Evolutionary conservation across 192 early-diverging fungal species (phyloP).

Genomic region (Mortierella alpina): DNA sequence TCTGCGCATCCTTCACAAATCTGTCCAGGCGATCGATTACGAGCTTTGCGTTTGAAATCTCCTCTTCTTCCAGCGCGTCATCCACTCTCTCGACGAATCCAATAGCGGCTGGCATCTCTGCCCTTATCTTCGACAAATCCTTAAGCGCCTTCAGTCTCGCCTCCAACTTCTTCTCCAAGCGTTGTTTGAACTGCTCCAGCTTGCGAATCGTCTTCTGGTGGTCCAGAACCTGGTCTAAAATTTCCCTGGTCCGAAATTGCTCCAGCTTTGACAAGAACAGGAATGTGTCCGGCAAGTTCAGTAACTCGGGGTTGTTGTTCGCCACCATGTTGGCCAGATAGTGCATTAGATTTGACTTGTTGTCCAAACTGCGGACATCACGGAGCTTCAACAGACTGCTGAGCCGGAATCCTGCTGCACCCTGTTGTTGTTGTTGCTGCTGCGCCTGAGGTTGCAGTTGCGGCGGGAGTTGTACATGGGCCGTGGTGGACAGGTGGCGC

Average conservation of each 20-base stretch:
- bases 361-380: slow-evolving; percentile 43
- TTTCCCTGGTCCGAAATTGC: slow-evolving; percentile 37
- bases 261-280: slow-evolving; percentile 30
- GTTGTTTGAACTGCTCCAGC: slow-evolving; percentile 6
- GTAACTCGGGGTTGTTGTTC: slow-evolving; percentile 38
- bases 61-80: neutral
- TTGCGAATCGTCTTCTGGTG: slow-evolving; percentile 37
- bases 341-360: slow-evolving; percentile 50
- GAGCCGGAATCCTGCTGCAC: slow-evolving; percentile 48
- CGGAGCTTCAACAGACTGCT: slow-evolving; percentile 38
- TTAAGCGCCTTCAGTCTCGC: neutral
- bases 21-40: slow-evolving; percentile 2
- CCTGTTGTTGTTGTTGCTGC: slow-evolving; percentile 18
- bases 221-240: slow-evolving; percentile 47
- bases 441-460: neutral
- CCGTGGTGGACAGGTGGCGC: neutral
- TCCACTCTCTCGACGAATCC: neutral
- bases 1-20: slow-evolving; percentile 37
- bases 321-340: slow-evolving; percentile 50
- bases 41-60: neutral
- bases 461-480: neutral
- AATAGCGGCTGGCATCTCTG: neutral
- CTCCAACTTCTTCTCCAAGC: slow-evolving; percentile 10
- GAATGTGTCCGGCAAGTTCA: slow-evolving; percentile 37
- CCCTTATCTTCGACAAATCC: neutral